These are phyloP conservation scores for Ocimum tenuiflorum DNA, from an alignment of 257 asterid species.

Conservation along the genomic window DNA sequence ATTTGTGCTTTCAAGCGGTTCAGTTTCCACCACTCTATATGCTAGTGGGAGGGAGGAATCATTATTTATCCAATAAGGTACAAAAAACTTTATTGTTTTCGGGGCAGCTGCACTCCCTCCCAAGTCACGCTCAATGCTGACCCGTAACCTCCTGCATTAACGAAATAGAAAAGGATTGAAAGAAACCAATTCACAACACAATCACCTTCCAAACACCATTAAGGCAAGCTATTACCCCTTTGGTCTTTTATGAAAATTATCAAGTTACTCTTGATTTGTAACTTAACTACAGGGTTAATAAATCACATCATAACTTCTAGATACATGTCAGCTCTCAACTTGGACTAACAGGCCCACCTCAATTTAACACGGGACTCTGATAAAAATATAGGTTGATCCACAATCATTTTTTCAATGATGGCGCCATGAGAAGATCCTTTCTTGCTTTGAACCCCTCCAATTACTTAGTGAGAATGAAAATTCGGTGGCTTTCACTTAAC, in stretches of 20 bases:
- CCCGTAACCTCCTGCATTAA: conserved; percentile 72
- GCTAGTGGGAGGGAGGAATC: conserved; percentile 69
- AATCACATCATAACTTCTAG: conserved; percentile 5
- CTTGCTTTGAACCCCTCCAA: background rate
- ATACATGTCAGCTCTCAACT: background rate
- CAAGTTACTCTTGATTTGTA: background rate
- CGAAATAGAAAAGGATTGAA: conserved; percentile 18
- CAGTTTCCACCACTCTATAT: conserved; percentile 92
- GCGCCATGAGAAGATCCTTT: conserved; percentile 4
- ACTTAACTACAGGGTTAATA: background rate
- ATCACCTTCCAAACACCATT: conserved; percentile 6
- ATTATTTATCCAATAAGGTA: conserved; percentile 95
- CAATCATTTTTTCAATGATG: background rate
- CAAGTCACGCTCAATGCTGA: conserved; percentile 91
- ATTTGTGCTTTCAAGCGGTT: conserved; percentile 61
- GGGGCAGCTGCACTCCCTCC: conserved; percentile 92
- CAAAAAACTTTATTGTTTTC: conserved; percentile 88
- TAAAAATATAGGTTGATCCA: background rate
- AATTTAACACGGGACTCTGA: background rate
- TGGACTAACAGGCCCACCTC: too few species aligned
- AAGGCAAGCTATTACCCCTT: background rate
- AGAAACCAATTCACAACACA: conserved; percentile 11
- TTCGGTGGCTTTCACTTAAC: background rate
- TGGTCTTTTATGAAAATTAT: conserved; percentile 2
- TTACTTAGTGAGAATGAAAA: background rate